Conservation (phyloP, 176 grass and related monocot genomes). For the Guadua angustifolia region DNA sequence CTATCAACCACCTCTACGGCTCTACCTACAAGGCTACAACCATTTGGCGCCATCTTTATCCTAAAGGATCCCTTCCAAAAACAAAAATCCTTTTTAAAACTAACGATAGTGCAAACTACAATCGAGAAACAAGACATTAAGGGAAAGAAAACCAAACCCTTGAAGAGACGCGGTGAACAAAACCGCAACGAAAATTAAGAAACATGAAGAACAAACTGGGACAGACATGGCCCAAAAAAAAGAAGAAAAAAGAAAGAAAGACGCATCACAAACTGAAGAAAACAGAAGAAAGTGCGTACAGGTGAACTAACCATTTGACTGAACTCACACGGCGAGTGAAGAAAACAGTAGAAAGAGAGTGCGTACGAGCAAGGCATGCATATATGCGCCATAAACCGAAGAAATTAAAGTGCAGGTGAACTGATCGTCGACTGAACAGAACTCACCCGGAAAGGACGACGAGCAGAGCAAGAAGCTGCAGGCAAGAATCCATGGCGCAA, state of each 20-base stretch:
- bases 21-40: constrained; percentile 33
- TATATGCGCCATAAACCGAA: not conserved
- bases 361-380: not conserved
- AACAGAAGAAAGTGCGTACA: not conserved
- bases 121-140: not conserved
- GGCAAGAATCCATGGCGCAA: constrained; percentile 34
- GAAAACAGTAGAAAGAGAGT: not conserved
- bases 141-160: not conserved
- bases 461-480: constrained; percentile 43
- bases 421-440: not conserved
- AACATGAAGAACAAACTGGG: not conserved
- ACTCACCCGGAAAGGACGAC: constrained; percentile 41
- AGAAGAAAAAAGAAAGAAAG: not conserved
- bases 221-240: not conserved
- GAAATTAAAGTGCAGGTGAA: constrained; percentile 11
- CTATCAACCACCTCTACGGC: constrained; percentile 40
- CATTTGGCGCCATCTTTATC: constrained; percentile 41
- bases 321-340: not conserved
- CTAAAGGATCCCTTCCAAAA: constrained; percentile 38
- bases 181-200: not conserved
- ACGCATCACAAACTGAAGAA: not conserved
- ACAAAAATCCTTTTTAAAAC: constrained; percentile 22
- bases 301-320: not conserved
- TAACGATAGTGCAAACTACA: constrained; percentile 4
- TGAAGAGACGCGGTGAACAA: not conserved